A percentile compares a stretch with the other conserved stretches of the same genome.
phyloP scores from a whole-genome alignment of 768 basidiomycete genomes.

The Clavulina sp. region DNA sequence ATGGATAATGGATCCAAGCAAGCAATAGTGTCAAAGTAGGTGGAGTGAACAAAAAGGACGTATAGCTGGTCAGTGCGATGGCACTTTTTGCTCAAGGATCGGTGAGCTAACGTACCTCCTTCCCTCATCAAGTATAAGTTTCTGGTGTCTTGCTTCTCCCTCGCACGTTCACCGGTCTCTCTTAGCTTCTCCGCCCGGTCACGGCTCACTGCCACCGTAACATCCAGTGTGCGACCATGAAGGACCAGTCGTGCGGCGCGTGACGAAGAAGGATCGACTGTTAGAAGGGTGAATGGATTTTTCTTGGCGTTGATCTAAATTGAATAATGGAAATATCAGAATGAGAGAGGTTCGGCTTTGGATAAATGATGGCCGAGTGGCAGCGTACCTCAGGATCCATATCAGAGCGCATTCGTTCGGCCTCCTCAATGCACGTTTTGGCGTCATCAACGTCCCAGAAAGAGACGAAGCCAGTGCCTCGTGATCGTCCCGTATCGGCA shows the following conservation, averaged over 20 bases:
- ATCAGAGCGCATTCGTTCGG: conserved; percentile 49
- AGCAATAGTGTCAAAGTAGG: no score
- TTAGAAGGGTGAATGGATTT: conserved; percentile 85
- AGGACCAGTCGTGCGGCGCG: conserved; percentile 69
- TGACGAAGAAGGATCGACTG: conserved; percentile 80
- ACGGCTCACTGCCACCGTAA: conserved; percentile 75
- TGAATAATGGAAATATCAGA: conserved; percentile 1
- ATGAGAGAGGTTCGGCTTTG: neutral
- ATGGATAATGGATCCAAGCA: no score
- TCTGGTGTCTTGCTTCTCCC: conserved; percentile 85
- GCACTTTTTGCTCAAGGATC: neutral
- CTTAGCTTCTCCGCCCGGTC: conserved; percentile 77
- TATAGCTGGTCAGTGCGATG: no score
- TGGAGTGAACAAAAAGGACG: no score
- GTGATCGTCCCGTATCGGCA: conserved; percentile 59
- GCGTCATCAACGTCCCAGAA: conserved; percentile 92
- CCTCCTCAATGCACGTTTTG: conserved; percentile 66
- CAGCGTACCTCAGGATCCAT: conserved; percentile 28
- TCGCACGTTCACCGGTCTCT: conserved; percentile 67
- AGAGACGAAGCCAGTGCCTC: conserved; percentile 92
- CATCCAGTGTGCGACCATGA: conserved; percentile 84
- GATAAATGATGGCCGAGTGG: conserved; percentile 10
- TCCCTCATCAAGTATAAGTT: conserved; percentile 92
- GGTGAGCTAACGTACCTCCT: conserved; percentile 47
- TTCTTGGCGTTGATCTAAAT: conserved; percentile 29